phyloP scores from a whole-genome alignment of 2,329 filamentous ascomycete species.

The Cercospora sp. region DNA sequence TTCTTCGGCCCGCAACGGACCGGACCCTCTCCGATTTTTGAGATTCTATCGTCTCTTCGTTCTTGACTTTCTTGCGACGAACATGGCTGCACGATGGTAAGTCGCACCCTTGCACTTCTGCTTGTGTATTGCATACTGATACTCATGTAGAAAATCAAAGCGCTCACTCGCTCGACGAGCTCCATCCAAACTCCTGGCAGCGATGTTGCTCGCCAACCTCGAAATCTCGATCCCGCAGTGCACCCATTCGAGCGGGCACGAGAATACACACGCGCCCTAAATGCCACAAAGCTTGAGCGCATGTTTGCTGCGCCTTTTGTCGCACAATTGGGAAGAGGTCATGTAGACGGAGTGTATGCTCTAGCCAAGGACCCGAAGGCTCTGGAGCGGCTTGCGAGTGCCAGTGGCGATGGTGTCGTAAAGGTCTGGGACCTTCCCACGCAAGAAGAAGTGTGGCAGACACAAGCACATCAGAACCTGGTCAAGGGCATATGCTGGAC shows the following conservation, averaged over 20 bases:
- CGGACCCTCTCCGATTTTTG: slow-evolving; percentile 1
- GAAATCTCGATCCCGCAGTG: slow-evolving; percentile 77
- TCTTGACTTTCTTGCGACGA: slow-evolving; percentile 11
- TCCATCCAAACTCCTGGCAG: slow-evolving; percentile 68
- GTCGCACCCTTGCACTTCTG: slow-evolving; percentile 1
- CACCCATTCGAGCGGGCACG: slow-evolving; percentile 89
- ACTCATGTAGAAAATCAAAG: slow-evolving; percentile 58
- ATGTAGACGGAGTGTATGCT: slow-evolving; percentile 75
- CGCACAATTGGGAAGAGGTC: slow-evolving; percentile 81
- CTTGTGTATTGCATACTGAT: neutral
- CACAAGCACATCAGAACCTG: slow-evolving; percentile 85
- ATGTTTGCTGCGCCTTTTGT: slow-evolving; percentile 88
- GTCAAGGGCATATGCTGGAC: slow-evolving; percentile 93
- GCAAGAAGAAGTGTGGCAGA: slow-evolving; percentile 72
- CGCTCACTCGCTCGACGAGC: slow-evolving; percentile 65
- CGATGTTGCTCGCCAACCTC: slow-evolving; percentile 63
- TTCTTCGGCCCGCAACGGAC: neutral
- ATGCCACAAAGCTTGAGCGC: slow-evolving; percentile 88
- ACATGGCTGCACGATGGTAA: slow-evolving; percentile 27
- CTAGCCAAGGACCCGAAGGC: slow-evolving; percentile 52
- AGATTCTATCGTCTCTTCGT: slow-evolving; percentile 10
- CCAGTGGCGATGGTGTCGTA: slow-evolving; percentile 86
- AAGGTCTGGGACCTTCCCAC: slow-evolving; percentile 87
- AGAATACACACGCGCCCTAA: slow-evolving; percentile 76
- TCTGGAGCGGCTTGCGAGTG: slow-evolving; percentile 64